Percentiles rank a stretch among this genome's conserved stretches.
Evolutionary conservation across 169 alveolate species (phyloP).

Genomic region (Prorocentrum cordatum): DNA sequence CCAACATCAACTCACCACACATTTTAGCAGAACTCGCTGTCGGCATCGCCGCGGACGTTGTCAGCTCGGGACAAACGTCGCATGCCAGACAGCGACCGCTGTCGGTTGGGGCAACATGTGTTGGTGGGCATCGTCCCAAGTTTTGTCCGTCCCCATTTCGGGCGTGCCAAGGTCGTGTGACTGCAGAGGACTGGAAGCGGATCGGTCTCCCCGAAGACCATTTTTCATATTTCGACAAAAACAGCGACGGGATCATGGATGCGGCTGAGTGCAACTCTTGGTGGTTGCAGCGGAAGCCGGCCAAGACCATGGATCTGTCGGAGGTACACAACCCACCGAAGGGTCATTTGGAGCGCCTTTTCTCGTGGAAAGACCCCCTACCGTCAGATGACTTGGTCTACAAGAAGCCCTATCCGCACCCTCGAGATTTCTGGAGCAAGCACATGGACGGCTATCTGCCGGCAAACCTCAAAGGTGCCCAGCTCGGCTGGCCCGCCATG

Average conservation of each 20-base stretch:
- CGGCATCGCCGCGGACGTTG: no score
- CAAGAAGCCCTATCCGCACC: slow-evolving; percentile 66
- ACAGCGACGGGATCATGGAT: neutral
- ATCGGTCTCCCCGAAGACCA: slow-evolving; percentile 29
- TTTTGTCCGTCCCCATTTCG: no score
- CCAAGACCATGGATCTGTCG: slow-evolving; percentile 16
- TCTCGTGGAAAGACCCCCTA: slow-evolving; percentile 49
- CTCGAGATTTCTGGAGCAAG: slow-evolving; percentile 45
- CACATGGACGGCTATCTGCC: slow-evolving; percentile 60
- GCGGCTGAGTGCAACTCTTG: slow-evolving; percentile 32
- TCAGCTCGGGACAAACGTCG: no score
- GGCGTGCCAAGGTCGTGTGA: slow-evolving; percentile 35
- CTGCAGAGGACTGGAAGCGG: slow-evolving; percentile 19
- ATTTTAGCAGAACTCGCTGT: no score
- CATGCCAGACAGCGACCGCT: no score
- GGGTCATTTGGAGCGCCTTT: slow-evolving; percentile 29
- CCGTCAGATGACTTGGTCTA: slow-evolving; percentile 13
- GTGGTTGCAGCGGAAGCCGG: slow-evolving; percentile 46
- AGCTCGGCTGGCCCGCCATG: slow-evolving; percentile 63
- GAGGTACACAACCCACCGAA: slow-evolving; percentile 19
- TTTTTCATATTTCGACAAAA: slow-evolving; percentile 20
- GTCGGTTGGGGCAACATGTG: no score
- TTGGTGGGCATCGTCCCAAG: no score
- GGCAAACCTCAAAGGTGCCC: slow-evolving; percentile 56
- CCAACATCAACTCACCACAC: no score